Conservation (phyloP, 2,329 filamentous ascomycete genomes). For the Colletotrichum lindemuthianum region DNA sequence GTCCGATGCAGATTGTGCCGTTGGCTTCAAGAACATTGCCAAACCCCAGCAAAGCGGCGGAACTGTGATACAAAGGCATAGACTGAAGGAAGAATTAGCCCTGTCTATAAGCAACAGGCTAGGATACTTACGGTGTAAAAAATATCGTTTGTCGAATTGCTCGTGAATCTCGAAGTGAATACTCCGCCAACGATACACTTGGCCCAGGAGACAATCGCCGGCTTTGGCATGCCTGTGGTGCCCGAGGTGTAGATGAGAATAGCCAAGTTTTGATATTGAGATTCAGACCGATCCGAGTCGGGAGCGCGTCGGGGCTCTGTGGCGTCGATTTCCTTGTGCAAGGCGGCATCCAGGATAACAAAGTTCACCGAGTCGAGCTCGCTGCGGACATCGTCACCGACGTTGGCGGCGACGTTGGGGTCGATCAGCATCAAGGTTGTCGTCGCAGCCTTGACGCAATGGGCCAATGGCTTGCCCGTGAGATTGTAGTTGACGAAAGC, state of each 20-base stretch:
- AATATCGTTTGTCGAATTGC: slow-evolving; percentile 70
- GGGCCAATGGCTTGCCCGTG: slow-evolving; percentile 73
- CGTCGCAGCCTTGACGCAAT: slow-evolving; percentile 77
- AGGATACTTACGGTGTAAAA: slow-evolving; percentile 73
- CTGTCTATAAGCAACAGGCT: neutral
- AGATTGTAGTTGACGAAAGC: slow-evolving; percentile 93
- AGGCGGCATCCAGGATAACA: slow-evolving; percentile 67
- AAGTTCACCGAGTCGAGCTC: slow-evolving; percentile 64
- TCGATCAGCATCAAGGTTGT: slow-evolving; percentile 78
- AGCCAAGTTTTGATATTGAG: slow-evolving; percentile 66
- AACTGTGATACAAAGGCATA: slow-evolving; percentile 91
- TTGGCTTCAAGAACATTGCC: slow-evolving; percentile 67
- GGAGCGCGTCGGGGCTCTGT: slow-evolving; percentile 65
- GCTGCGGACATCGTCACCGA: slow-evolving; percentile 66
- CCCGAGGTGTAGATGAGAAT: slow-evolving; percentile 87
- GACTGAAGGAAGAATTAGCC: slow-evolving; percentile 57
- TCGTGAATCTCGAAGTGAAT: slow-evolving; percentile 66
- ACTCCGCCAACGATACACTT: slow-evolving; percentile 67
- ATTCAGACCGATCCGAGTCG: slow-evolving; percentile 64
- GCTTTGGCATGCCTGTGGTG: slow-evolving; percentile 86
- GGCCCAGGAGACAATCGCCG: slow-evolving; percentile 78
- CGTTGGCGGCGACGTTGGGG: slow-evolving; percentile 61
- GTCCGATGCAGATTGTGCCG: slow-evolving; percentile 76
- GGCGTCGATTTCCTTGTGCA: slow-evolving; percentile 64
- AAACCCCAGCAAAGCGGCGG: slow-evolving; percentile 77